Conservation (phyloP, 2,329 filamentous ascomycete genomes). For the Coniella lustricola region DNA sequence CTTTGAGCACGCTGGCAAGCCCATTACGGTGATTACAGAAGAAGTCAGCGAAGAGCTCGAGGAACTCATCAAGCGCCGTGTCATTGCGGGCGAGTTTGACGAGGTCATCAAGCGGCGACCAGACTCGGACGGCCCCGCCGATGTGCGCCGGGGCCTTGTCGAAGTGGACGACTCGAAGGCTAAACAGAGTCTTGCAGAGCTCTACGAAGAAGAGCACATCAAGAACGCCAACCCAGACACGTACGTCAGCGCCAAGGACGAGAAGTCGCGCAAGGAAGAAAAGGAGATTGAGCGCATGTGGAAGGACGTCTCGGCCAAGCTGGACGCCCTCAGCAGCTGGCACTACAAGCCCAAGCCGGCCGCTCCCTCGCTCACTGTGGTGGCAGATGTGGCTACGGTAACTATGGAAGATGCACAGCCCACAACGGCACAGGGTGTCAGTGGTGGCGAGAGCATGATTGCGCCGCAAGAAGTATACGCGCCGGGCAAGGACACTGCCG, state of each 20-base stretch:
- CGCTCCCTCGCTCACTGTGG: conserved; percentile 74
- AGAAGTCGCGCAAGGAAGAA: conserved; percentile 76
- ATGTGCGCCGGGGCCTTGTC: conserved; percentile 62
- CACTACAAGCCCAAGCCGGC: conserved; percentile 89
- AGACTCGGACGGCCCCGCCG: conserved; percentile 56
- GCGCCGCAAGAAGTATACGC: conserved; percentile 93
- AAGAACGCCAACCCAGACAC: conserved; percentile 68
- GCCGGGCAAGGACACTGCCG: conserved; percentile 59
- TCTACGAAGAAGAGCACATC: conserved; percentile 91
- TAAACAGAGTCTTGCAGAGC: conserved; percentile 79
- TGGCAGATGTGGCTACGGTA: conserved; percentile 85
- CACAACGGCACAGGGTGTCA: conserved; percentile 67
- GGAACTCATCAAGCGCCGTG: conserved; percentile 86
- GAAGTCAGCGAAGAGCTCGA: conserved; percentile 90
- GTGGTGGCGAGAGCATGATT: conserved; percentile 63
- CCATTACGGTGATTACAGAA: conserved; percentile 86
- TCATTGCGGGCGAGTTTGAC: conserved; percentile 84
- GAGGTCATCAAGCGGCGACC: conserved; percentile 79
- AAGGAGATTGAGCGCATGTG: conserved; percentile 76
- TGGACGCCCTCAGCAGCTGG: conserved; percentile 88
- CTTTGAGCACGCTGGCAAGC: conserved; percentile 92
- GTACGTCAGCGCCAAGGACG: conserved; percentile 74
- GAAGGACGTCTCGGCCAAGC: conserved; percentile 69
- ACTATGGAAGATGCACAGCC: conserved; percentile 94
- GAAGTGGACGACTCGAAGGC: conserved; percentile 82